Evolutionary conservation across 2,329 filamentous ascomycete genomes (phyloP), one percentile per base, ranked within the genome.

Genomic region (Scedosporium aurantiacum): DNA sequence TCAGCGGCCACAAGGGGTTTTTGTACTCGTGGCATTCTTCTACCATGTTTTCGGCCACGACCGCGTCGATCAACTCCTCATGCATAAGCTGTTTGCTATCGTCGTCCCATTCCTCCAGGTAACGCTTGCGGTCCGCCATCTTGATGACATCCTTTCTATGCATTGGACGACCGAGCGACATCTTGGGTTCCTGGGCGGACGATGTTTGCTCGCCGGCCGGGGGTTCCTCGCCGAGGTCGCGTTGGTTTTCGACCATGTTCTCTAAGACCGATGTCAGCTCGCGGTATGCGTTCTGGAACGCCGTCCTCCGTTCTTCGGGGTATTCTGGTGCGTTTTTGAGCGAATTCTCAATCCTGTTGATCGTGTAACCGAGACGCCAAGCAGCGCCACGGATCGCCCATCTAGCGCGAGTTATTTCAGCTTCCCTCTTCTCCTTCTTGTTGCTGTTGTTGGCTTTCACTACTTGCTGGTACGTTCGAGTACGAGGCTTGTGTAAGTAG

Each of bases 21-120:
- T 72, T 68, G 63, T 79, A 80, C 61, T 71, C 68, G 47, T 73
- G 70, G 23, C 74, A 70, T 69, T 82, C 79, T 3, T 73, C 67
- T 21, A 81, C 70, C 54, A 82, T 69, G 54, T 69, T 67, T 41
- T 75, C 71, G 47, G 80, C 68, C 1, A 72, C 66, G 2, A 64
- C 52, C 1, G 63, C 57, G 1, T 65, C 62, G 1, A 62, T 64
- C 55, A 66, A 50, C 6, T 59, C 43, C 3, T 63, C 63, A 10
- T 67, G 58, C 5, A 1, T 10, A 37, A 37, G 18, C 21, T 47
- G 14, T 8, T 5, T 16, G 25, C 60, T 59, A 41, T 61, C 12
- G n/a, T 56, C 62, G 43, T 54, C 60, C 59, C 62, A 62, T 16
- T 60, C 45, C 6, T 62, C 32, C 27, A 60, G 59, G 37, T 65